These are phyloP conservation scores for Vitis hybrid DNA, from an alignment of 177 flowering plant species.

Conservation along the genomic window DNA sequence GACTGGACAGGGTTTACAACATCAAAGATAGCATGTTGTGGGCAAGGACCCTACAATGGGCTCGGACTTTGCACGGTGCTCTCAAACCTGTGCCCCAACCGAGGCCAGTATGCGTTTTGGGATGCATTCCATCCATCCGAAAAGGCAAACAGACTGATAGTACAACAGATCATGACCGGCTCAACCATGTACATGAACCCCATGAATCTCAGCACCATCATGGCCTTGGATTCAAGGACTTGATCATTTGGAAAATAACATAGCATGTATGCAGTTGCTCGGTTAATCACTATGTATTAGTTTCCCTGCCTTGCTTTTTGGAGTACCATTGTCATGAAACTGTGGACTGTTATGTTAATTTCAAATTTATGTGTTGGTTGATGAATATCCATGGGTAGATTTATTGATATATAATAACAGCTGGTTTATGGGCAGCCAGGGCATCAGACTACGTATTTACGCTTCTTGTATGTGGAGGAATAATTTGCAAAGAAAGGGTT, in stretches of 20 bases:
- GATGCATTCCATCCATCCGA: slow-evolving; percentile 46
- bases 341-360: too few relatives aligned
- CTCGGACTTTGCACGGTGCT: slow-evolving; percentile 34
- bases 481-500: too few relatives aligned
- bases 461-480: too few relatives aligned
- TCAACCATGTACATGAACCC: slow-evolving; percentile 32
- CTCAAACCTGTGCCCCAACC: slow-evolving; percentile 35
- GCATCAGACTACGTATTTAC: too few relatives aligned
- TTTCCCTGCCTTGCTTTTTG: too few relatives aligned
- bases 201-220: slow-evolving; percentile 40
- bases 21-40: slow-evolving; percentile 44
- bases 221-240: slow-evolving; percentile 23
- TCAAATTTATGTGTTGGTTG: too few relatives aligned
- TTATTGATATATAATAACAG: too few relatives aligned
- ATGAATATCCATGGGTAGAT: too few relatives aligned
- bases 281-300: too few relatives aligned
- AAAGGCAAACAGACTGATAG: slow-evolving; percentile 32
- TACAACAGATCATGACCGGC: slow-evolving; percentile 29
- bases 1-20: slow-evolving; percentile 29
- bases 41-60: slow-evolving; percentile 48
- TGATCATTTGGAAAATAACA: slow-evolving; percentile 1
- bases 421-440: too few relatives aligned
- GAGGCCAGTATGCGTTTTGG: slow-evolving; percentile 38
- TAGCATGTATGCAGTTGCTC: too few relatives aligned
- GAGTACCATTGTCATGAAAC: too few relatives aligned